phyloP scores from a whole-genome alignment of 2,329 filamentous ascomycete species.

The Microdochium trichocladiopsis region DNA sequence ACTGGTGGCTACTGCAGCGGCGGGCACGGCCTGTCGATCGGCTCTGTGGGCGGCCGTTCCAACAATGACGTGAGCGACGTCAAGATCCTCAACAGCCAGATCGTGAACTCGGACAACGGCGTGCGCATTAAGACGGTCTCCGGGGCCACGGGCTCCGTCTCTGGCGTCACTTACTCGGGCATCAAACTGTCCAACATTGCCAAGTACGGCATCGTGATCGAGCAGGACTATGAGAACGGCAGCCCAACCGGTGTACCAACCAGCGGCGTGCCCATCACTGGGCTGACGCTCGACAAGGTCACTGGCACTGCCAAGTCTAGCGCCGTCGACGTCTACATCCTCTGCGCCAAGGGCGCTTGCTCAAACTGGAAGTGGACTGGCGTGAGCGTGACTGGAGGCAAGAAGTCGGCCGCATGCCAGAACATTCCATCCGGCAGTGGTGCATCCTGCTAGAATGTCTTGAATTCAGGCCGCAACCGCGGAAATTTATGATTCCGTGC shows the following conservation, averaged over 20 bases:
- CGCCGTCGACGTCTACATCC: constrained; percentile 26
- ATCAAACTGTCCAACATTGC: constrained; percentile 37
- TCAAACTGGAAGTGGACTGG: constrained; percentile 25
- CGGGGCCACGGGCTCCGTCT: constrained; percentile 37
- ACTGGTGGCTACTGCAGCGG: constrained; percentile 33
- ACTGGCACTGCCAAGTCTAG: constrained; percentile 25
- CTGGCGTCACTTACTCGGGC: constrained; percentile 36
- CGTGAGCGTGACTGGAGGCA: constrained; percentile 28
- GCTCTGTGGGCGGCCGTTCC: constrained; percentile 40
- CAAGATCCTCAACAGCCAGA: constrained; percentile 32
- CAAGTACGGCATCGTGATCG: constrained; percentile 28
- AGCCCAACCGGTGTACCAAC: constrained; percentile 31
- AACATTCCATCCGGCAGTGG: constrained; percentile 24
- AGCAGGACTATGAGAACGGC: constrained; percentile 49
- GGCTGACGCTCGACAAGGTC: constrained; percentile 30
- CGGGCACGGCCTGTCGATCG: constrained; percentile 43
- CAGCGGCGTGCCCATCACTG: constrained; percentile 36
- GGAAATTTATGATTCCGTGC: too few relatives aligned
- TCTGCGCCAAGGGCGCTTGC: constrained; percentile 28
- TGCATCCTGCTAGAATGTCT: constrained; percentile 12
- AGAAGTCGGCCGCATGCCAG: constrained; percentile 51
- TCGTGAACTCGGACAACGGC: constrained; percentile 42
- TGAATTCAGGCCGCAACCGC: too few relatives aligned
- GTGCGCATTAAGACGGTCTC: constrained; percentile 45
- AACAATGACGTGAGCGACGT: constrained; percentile 41